Base-by-base conservation (phyloP, 2,329 filamentous ascomycete species). In the Tricladium varicosporioides region DNA sequence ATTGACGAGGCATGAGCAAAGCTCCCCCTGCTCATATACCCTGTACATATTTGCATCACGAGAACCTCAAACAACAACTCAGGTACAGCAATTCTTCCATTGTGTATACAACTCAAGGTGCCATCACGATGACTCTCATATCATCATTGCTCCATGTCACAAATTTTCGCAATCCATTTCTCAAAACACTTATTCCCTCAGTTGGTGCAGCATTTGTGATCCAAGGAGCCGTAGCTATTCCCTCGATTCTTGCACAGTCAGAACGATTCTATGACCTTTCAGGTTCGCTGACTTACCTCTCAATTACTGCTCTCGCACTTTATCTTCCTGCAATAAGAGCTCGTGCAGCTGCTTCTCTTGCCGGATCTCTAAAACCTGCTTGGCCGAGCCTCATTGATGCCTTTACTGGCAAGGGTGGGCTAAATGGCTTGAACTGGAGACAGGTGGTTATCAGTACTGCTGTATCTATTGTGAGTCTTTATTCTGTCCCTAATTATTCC, bases 221-320 rank as follows among this genome's bases (percentile, higher is more conserved):
- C 48, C 86, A 89, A 73, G 76, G 80, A 8, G 82, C 78, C 43
- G 81, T 83, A 5, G 86, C 83, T 4, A 68, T 86, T 1, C 86
- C 86, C 5, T 87, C 84, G 5, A 82, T 87, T 59, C 61, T 78
- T 22, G 74, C 76, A 32, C 78, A 84, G 65, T 81, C 82, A 5
- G 87, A 89, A 67, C 80, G 82, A 40, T 87, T 87, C 75, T 89
- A 87, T 69, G 87, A 89, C 68, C 70, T 86, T 48, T 86, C 83
- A 1, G 86, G 86, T 48, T 85, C 84, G 13, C 66, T 86, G 32
- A 88, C 86, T 2, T 87, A 86, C 67, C 76, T 89, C 40, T 82
- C 83, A 53, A 85, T 85, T 68, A 83, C 83, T 13, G 80, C 82
- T 0, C 70, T 88, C 27, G 83, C 80, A 57, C 74, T 89, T 14